Base-by-base conservation (phyloP, 2,329 filamentous ascomycete species). In the Calonectria hawksworthii region DNA sequence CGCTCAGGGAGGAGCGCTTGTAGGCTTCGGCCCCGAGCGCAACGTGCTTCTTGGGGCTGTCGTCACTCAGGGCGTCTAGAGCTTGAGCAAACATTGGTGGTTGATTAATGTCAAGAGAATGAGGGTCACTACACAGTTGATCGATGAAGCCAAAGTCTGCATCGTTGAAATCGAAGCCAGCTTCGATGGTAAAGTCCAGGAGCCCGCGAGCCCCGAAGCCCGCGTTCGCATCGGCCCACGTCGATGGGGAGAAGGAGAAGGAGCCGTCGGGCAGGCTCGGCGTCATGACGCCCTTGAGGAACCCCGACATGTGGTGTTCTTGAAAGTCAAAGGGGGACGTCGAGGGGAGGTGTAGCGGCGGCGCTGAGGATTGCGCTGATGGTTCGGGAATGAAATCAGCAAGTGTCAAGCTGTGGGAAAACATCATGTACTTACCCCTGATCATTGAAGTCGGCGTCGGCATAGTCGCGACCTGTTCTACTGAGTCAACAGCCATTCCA, bases 21-120 rank as follows among this genome's bases (percentile, higher is more conserved):
- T 74, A 76, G 34, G 74, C 74, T 47, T 70, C 74, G 5, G 68
- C 64, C 8, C 74, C 74, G 0, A 76, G 65, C 11, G 74, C 74
- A 6, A 74, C 74, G 21, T 72, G 72, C 38, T 64, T 70, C 28
- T 28, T 68, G 9, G 61, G 63, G 7, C 41, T 63, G 11, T 54
- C 51, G 8, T 47, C 54, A 7, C 50, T 68, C 23, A 66, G 16
- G 10, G 64, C 74, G 36, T 69, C 71, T 18, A 73, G n/a, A 5
- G 61, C 68, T 21, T 68, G 61, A 7, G 47, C 63, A 30, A 68
- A 54, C 44, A 68, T 50, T 7, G 68, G 68, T 18, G 61, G 72
- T 21, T 52, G 52, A 23, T 71, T 56, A 32, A 30, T 30, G 3
- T 71, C 64, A 16, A 63, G 41, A 26, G 30, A 54, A 7, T 68